These are phyloP conservation scores for Solanum pinnatisectum DNA, from an alignment of 257 asterid genomes.

Conservation along the genomic window DNA sequence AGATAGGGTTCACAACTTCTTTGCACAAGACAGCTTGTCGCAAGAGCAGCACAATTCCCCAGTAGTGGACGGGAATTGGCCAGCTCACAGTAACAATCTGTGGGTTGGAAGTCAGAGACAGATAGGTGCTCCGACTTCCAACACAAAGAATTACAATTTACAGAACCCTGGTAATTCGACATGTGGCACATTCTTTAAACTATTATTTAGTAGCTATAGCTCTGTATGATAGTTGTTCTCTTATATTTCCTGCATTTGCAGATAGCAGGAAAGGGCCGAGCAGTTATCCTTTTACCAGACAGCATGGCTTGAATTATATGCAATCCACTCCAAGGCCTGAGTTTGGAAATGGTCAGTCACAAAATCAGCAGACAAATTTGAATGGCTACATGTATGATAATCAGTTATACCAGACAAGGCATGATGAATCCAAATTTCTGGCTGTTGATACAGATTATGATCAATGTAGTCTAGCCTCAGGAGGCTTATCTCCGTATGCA, in stretches of 20 bases:
- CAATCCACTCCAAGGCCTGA: slow-evolving; percentile 57
- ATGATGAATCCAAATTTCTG: slow-evolving; percentile 56
- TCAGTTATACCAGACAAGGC: slow-evolving; percentile 46
- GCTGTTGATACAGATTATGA: slow-evolving; percentile 48
- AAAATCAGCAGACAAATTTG: slow-evolving; percentile 43
- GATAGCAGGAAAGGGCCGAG: slow-evolving; percentile 51
- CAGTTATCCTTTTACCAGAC: slow-evolving; percentile 37
- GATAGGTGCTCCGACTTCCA: slow-evolving; percentile 26
- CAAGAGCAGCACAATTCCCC: slow-evolving; percentile 63
- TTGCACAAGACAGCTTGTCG: slow-evolving; percentile 57
- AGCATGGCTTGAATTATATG: slow-evolving; percentile 48
- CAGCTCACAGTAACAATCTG: slow-evolving; percentile 37
- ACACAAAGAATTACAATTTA: slow-evolving; percentile 25
- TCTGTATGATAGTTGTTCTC: neutral
- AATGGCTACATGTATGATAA: slow-evolving; percentile 60
- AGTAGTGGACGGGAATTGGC: slow-evolving; percentile 46
- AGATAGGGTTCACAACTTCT: slow-evolving; percentile 92
- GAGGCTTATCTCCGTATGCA: slow-evolving; percentile 52
- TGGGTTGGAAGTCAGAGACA: slow-evolving; percentile 63
- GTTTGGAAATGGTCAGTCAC: slow-evolving; percentile 35
- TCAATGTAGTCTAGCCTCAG: slow-evolving; percentile 34
- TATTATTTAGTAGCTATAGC: neutral
- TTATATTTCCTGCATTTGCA: slow-evolving; percentile 24
- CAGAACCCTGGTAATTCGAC: slow-evolving; percentile 24
- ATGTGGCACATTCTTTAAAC: neutral